phyloP scores from a whole-genome alignment of 352 stramenopile genomes.

The Stramenopiles sp. region DNA sequence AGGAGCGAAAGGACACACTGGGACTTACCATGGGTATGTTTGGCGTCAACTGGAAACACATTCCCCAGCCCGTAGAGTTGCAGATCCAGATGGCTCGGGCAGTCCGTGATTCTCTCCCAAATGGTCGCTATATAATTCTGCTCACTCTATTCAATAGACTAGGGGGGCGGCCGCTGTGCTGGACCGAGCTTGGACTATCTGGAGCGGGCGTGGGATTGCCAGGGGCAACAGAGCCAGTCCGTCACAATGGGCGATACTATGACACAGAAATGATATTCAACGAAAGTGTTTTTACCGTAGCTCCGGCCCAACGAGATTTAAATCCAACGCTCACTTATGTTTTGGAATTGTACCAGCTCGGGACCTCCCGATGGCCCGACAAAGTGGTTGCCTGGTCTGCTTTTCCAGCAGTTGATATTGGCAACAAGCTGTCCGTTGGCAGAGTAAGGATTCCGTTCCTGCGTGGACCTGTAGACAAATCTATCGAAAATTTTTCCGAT shows the following conservation, averaged over 20 bases:
- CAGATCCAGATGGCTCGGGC: slow-evolving; percentile 38
- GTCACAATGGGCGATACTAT: slow-evolving; percentile 53
- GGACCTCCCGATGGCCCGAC: slow-evolving; percentile 24
- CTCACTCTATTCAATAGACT: slow-evolving; percentile 57
- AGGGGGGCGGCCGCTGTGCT: slow-evolving; percentile 46
- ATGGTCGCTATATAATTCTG: slow-evolving; percentile 50
- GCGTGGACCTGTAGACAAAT: slow-evolving; percentile 49
- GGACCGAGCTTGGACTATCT: slow-evolving; percentile 27
- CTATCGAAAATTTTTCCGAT: slow-evolving; percentile 40
- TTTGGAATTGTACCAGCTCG: slow-evolving; percentile 33
- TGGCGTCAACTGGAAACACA: slow-evolving; percentile 40
- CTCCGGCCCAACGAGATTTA: slow-evolving; percentile 35
- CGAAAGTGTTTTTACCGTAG: slow-evolving; percentile 52
- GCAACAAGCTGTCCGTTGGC: slow-evolving; percentile 36
- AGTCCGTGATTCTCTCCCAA: slow-evolving; percentile 53
- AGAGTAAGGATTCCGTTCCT: slow-evolving; percentile 59
- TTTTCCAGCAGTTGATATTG: slow-evolving; percentile 40
- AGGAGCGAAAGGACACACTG: too few species aligned
- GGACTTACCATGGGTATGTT: slow-evolving; percentile 32
- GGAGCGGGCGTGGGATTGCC: slow-evolving; percentile 16
- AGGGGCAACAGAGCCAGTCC: slow-evolving; percentile 40
- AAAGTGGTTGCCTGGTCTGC: slow-evolving; percentile 55
- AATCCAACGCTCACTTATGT: slow-evolving; percentile 32
- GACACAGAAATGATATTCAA: slow-evolving; percentile 48
- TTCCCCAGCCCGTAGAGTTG: slow-evolving; percentile 49